These are phyloP conservation scores for Epichloe bromicola DNA, from an alignment of 2,329 filamentous ascomycete species.

Conservation along the genomic window DNA sequence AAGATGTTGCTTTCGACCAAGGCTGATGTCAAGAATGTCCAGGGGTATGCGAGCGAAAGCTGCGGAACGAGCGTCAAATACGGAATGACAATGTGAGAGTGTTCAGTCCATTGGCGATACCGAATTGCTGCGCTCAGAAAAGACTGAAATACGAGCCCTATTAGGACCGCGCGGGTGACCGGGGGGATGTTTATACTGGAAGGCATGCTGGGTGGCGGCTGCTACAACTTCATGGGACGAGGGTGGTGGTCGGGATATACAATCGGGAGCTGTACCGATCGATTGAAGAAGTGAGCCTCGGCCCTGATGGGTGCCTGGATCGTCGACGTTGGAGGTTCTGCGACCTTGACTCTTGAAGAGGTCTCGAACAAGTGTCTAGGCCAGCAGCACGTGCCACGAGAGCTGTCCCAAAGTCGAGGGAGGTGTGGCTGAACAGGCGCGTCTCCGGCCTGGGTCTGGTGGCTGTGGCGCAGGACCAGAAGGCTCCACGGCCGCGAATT, in stretches of 20 bases:
- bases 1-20: conserved; percentile 90
- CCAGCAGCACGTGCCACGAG: not conserved
- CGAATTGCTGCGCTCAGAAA: conserved; percentile 70
- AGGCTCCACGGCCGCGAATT: no score
- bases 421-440: not conserved
- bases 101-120: conserved; percentile 52
- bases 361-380: not conserved
- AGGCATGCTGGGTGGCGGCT: conserved; percentile 41
- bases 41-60: conserved; percentile 75
- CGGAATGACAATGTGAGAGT: conserved; percentile 58
- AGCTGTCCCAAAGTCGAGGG: not conserved
- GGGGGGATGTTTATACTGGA: conserved; percentile 85
- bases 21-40: conserved; percentile 78
- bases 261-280: not conserved
- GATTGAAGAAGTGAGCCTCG: not conserved
- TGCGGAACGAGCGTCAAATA: conserved; percentile 82
- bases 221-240: conserved; percentile 2
- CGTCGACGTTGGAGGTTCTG: not conserved
- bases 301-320: not conserved
- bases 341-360: no score
- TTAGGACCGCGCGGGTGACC: conserved; percentile 71
- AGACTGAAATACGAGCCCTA: conserved; percentile 62
- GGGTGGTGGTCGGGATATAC: not conserved
- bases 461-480: not conserved
- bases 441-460: conserved; percentile 4